Percentiles rank a stretch among this genome's conserved stretches.
Conservation (phyloP, 2,329 filamentous ascomycete species). For the Pochonia chlamydosporia region DNA sequence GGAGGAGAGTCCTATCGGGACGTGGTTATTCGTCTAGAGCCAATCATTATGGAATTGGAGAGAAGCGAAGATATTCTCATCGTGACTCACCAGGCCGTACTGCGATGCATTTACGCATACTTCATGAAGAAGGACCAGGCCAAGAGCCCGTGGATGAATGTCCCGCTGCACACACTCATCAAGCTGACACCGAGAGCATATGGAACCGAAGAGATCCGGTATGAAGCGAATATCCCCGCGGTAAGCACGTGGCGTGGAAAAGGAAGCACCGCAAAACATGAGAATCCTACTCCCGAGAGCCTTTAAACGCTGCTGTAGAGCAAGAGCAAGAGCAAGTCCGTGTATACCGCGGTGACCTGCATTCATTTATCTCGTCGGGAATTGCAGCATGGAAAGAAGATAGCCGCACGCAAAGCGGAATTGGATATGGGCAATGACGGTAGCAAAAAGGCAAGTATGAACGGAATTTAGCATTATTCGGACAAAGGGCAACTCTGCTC, state of each 20-base stretch:
- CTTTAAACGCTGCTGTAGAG: conserved; percentile 15
- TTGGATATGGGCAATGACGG: neutral
- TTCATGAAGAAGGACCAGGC: conserved; percentile 97
- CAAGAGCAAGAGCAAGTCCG: neutral
- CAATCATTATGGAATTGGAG: conserved; percentile 99
- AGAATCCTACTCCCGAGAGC: conserved; percentile 46
- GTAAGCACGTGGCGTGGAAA: conserved; percentile 96
- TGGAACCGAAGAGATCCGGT: conserved; percentile 81
- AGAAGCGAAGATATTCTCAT: conserved; percentile 95
- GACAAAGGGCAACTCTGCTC: neutral
- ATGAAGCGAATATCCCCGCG: conserved; percentile 86
- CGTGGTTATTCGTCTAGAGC: conserved; percentile 93
- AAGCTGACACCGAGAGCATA: conserved; percentile 94
- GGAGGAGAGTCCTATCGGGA: conserved; percentile 94
- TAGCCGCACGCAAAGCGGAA: neutral
- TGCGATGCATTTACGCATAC: conserved; percentile 96
- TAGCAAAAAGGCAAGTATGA: neutral
- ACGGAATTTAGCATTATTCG: neutral
- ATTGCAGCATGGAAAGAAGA: neutral
- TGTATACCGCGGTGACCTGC: neutral
- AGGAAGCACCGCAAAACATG: conserved; percentile 85
- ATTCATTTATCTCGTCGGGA: neutral
- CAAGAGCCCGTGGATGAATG: conserved; percentile 96
- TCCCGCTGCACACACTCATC: conserved; percentile 92
- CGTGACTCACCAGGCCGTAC: conserved; percentile 93